These are phyloP conservation scores for Fraxinus nigra DNA, from an alignment of 305 asterid genomes.

Conservation along the genomic window DNA sequence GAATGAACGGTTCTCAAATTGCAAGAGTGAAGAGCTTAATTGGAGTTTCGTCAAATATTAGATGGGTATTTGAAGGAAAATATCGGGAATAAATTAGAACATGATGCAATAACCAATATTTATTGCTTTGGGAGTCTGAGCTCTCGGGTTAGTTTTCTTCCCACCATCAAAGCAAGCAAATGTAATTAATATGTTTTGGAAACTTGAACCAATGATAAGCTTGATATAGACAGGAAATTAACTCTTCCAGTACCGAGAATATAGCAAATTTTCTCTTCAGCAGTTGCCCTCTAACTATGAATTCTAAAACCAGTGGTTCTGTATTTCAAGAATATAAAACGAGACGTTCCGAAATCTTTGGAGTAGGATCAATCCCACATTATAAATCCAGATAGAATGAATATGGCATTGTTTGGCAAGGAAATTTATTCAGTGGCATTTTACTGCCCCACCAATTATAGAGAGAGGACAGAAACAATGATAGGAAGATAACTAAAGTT, in stretches of 20 bases:
- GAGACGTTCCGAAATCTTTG: background rate
- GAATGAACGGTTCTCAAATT: background rate
- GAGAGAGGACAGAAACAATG: background rate
- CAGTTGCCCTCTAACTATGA: background rate
- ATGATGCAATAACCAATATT: background rate
- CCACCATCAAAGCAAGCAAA: background rate
- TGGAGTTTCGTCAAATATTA: background rate
- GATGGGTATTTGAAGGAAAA: background rate
- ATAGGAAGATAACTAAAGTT: conserved; percentile 11
- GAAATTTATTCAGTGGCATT: background rate
- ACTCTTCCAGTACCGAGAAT: background rate
- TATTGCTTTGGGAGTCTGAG: background rate
- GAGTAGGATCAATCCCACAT: background rate
- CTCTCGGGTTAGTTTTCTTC: background rate
- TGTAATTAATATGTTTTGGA: background rate
- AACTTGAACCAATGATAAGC: background rate
- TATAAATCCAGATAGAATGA: background rate
- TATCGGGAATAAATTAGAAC: background rate
- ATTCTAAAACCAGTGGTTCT: background rate
- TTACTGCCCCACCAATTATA: background rate
- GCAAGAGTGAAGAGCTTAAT: background rate
- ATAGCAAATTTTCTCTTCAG: background rate
- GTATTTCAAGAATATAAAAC: background rate
- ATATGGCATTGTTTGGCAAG: background rate
- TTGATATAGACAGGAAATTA: background rate